A percentile compares a stretch with the other conserved stretches of the same genome.
phyloP scores from a whole-genome alignment of 768 basidiomycete genomes.

The Cantharellus anzutake region DNA sequence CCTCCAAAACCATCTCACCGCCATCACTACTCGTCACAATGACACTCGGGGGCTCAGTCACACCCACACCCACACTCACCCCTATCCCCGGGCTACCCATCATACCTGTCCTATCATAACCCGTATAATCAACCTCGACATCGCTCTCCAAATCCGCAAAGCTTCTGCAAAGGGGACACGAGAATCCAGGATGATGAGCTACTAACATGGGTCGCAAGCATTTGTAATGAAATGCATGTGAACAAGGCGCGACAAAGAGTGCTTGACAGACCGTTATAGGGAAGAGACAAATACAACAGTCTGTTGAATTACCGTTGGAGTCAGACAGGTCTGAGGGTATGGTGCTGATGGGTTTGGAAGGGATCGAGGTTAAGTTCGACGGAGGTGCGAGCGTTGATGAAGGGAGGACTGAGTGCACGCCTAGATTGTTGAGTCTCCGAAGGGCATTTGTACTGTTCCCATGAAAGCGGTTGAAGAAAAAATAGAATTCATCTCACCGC shows the following conservation, averaged over 20 bases:
- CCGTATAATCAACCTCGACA: conserved; percentile 45
- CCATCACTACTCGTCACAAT: no score
- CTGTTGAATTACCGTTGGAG: conserved; percentile 22
- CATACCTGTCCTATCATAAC: not conserved
- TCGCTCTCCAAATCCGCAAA: conserved; percentile 93
- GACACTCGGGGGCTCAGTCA: no score
- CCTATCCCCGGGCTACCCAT: no score
- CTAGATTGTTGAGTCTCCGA: not conserved
- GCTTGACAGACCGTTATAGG: conserved; percentile 85
- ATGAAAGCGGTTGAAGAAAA: not conserved
- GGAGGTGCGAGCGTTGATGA: not conserved
- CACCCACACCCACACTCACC: no score
- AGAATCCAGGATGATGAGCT: conserved; percentile 82
- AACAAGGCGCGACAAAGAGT: conserved; percentile 94
- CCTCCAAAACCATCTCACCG: no score
- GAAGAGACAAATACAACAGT: conserved; percentile 92
- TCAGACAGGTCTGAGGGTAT: not conserved
- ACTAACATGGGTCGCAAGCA: conserved; percentile 85
- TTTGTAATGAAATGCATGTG: conserved; percentile 92
- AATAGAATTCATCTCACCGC: not conserved
- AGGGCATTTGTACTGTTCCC: not conserved
- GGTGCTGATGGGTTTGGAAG: conserved; percentile 11
- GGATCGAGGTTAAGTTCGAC: not conserved
- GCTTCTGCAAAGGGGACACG: conserved; percentile 85
- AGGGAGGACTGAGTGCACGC: not conserved